These are phyloP conservation scores for Aureoboletus auriporus DNA, from an alignment of 768 basidiomycete species.

Conservation along the genomic window DNA sequence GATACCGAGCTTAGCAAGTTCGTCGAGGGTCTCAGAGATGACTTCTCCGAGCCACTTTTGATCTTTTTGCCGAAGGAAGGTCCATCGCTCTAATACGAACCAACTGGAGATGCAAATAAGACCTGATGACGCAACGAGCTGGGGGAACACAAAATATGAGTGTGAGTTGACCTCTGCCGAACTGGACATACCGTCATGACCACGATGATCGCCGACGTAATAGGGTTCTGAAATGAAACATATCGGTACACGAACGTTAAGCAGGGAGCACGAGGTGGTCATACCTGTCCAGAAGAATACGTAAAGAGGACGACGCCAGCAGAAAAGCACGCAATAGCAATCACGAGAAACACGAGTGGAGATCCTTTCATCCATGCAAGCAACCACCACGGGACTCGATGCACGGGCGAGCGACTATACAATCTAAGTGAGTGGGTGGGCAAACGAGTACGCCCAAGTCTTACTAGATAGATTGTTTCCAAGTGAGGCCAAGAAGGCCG, in stretches of 20 bases:
- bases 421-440: neutral
- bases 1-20: slow-evolving; percentile 16
- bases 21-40: slow-evolving; percentile 21
- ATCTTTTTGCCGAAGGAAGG: slow-evolving; percentile 40
- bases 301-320: slow-evolving; percentile 72
- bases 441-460: slow-evolving; percentile 9
- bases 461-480: slow-evolving; percentile 54
- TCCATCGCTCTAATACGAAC: slow-evolving; percentile 49
- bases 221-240: slow-evolving; percentile 36
- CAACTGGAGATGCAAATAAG: slow-evolving; percentile 47
- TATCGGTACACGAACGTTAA: neutral
- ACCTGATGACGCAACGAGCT: slow-evolving; percentile 34
- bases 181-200: slow-evolving; percentile 50
- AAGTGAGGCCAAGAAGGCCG: slow-evolving; percentile 46
- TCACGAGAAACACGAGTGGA: slow-evolving; percentile 76
- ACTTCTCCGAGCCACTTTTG: slow-evolving; percentile 45
- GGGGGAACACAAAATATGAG: neutral
- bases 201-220: slow-evolving; percentile 68
- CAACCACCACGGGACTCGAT: slow-evolving; percentile 54
- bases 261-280: slow-evolving; percentile 3
- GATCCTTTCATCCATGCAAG: slow-evolving; percentile 81
- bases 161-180: neutral
- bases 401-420: slow-evolving; percentile 43
- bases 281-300: slow-evolving; percentile 66
- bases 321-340: slow-evolving; percentile 79